Evolutionary conservation across 1,139 yeast species (phyloP), one percentile per base, ranked within the genome.

Genomic region (Saccharomyces hybrid): DNA sequence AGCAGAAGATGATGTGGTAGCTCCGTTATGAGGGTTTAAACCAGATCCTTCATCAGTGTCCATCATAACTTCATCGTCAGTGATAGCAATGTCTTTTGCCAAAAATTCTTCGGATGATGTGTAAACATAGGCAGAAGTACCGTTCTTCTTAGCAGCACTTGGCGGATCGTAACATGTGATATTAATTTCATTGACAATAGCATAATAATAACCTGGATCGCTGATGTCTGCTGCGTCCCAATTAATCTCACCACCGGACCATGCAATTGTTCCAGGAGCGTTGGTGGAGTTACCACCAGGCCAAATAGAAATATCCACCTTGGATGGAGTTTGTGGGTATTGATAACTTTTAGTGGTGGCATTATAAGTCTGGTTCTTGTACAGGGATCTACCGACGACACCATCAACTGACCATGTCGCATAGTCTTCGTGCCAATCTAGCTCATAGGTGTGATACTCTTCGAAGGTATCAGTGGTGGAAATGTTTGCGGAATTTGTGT

Each of bases 221-320:
- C 76, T 64, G 58, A 89, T 81, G 71, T 89, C 97, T 5, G 76
- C 70, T 32, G 91, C 78, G 69, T 84, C 73, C 97, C 97, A 91
- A 75, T 88, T 77, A 60, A 90, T 82, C 19, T 65, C 76, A 72
- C 97, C 97, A 73, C 97, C 97, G 50, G 97, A 95, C 97, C 97
- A 90, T 61, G 80, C 88, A 62, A 83, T 77, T 41, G 97, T 90
- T 74, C 97, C 97, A 54, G 71, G 68, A 28, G 83, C 83, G 67
- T 80, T 81, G 50, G 79, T 66, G 16, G 82, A 70, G 60, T 77
- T 81, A 65, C 97, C 97, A 74, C 86, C 97, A 5, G 97, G 96
- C 97, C 97, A 91, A 60, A 91, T 71, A 8, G 96, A 88, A 58
- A 88, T 71, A 73, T 90, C 95, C 55, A 91, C 74, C 67, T 95